phyloP scores from a whole-genome alignment of 345 rosid genomes.

The Gossypium longicalyx region DNA sequence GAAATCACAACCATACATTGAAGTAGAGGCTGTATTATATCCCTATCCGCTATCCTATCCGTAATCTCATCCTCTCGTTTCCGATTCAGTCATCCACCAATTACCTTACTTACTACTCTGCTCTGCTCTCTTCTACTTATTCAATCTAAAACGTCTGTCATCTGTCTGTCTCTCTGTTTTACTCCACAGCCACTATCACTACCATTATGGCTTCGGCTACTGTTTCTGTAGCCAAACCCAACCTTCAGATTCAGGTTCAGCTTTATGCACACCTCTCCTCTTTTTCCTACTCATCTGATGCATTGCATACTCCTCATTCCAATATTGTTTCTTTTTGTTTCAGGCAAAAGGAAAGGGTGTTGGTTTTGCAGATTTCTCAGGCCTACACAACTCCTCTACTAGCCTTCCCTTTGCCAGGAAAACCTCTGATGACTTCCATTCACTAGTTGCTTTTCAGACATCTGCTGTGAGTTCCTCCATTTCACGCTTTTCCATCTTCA shows the following conservation, averaged over 20 bases:
- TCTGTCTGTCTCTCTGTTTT: background rate
- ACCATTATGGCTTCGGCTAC: conserved; percentile 57
- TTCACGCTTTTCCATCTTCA: background rate
- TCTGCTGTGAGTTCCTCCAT: conserved; percentile 54
- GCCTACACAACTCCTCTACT: conserved; percentile 51
- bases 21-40: conserved; percentile 39
- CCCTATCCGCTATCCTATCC: conserved; percentile 35
- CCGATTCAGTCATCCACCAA: conserved; percentile 20
- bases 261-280: too few relatives aligned
- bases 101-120: background rate
- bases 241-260: conserved; percentile 54
- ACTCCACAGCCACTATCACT: background rate
- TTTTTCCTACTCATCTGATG: background rate
- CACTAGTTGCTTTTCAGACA: conserved; percentile 67
- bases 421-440: conserved; percentile 64
- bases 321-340: background rate
- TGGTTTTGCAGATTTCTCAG: conserved; percentile 76
- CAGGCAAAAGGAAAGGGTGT: conserved; percentile 60
- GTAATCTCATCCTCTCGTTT: conserved; percentile 67
- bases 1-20: conserved; percentile 46
- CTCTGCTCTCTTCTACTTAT: conserved; percentile 15
- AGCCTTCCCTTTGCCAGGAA: conserved; percentile 60
- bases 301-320: background rate
- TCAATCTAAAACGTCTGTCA: background rate
- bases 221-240: conserved; percentile 77